Evolutionary conservation across 108 stramenopile species (phyloP).

Genomic region (Cylindrotheca fusiformis): DNA sequence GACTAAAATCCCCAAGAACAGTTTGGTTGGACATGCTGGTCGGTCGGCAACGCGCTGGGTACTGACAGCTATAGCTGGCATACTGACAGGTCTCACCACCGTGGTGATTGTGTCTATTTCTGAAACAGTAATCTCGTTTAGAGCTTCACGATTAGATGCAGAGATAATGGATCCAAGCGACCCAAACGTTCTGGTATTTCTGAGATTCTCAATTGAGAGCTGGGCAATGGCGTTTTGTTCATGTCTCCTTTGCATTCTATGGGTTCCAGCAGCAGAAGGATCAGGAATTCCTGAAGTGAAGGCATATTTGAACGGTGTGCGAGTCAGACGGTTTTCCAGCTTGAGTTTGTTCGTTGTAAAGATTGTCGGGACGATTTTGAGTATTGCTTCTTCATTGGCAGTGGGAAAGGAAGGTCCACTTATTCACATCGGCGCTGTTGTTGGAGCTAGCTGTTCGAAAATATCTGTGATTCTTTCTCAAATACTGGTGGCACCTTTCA

Average conservation of each 20-base stretch:
- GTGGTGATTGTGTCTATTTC: slow-evolving; percentile 25
- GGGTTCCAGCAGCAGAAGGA: slow-evolving; percentile 50
- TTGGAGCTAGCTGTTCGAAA: slow-evolving; percentile 43
- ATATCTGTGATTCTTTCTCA: background rate
- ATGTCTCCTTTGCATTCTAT: slow-evolving; percentile 19
- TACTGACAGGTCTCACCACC: slow-evolving; percentile 27
- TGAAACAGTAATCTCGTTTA: background rate
- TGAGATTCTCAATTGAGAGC: slow-evolving; percentile 6
- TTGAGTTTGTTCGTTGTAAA: slow-evolving; percentile 36
- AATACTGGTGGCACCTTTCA: background rate
- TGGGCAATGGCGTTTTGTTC: slow-evolving; percentile 9
- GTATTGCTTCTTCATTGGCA: slow-evolving; percentile 63
- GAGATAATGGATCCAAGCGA: background rate
- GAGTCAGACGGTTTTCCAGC: slow-evolving; percentile 44
- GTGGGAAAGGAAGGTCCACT: slow-evolving; percentile 87
- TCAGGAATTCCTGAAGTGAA: slow-evolving; percentile 88
- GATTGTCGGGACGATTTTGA: slow-evolving; percentile 67
- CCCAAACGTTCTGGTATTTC: slow-evolving; percentile 7
- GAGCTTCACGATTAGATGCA: background rate
- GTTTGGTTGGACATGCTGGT: slow-evolving; percentile 7
- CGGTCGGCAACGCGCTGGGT: slow-evolving; percentile 30
- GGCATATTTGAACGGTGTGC: slow-evolving; percentile 81
- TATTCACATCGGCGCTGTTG: slow-evolving; percentile 73
- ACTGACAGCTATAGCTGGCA: slow-evolving; percentile 12
- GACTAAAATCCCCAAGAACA: background rate